These are phyloP conservation scores for Stereocaulon alpinum DNA, from an alignment of 495 filamentous ascomycete genomes.

Conservation along the genomic window DNA sequence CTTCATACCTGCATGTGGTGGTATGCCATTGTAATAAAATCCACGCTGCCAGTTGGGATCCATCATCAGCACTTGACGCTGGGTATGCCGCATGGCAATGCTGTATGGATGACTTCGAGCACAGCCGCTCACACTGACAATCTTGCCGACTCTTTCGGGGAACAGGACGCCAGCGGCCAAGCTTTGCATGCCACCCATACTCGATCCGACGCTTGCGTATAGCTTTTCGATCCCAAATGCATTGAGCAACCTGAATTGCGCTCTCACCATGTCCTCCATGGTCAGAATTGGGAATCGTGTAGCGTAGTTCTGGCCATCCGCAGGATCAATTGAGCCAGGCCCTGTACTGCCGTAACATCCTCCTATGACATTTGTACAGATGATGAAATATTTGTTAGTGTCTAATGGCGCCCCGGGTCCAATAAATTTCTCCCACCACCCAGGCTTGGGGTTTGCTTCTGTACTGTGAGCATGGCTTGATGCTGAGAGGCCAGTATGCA, in stretches of 20 bases:
- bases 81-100: constrained; percentile 98
- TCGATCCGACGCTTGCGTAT: constrained; percentile 87
- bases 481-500: constrained; percentile 90
- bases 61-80: constrained; percentile 97
- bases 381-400: constrained; percentile 82
- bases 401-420: constrained; percentile 78
- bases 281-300: constrained; percentile 96
- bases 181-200: constrained; percentile 99
- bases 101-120: constrained; percentile 94
- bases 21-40: constrained; percentile 83
- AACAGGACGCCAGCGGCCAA: constrained; percentile 83
- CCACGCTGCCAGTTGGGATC: constrained; percentile 96
- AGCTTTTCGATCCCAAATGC: constrained; percentile 65
- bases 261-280: constrained; percentile 93
- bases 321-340: constrained; percentile 78
- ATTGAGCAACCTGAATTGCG: constrained; percentile 87
- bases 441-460: constrained; percentile 67
- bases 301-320: constrained; percentile 77
- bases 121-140: constrained; percentile 89
- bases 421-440: constrained; percentile 99
- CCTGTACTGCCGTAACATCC: constrained; percentile 96
- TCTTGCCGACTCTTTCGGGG: constrained; percentile 64
- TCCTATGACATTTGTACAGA: constrained; percentile 95
- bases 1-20: constrained; percentile 95
- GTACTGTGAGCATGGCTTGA: constrained; percentile 95